Evolutionary conservation across 1,284 basidiomycete genomes (phyloP), one percentile per base, ranked within the genome.

Genomic region (Sporisorium exsertum): DNA sequence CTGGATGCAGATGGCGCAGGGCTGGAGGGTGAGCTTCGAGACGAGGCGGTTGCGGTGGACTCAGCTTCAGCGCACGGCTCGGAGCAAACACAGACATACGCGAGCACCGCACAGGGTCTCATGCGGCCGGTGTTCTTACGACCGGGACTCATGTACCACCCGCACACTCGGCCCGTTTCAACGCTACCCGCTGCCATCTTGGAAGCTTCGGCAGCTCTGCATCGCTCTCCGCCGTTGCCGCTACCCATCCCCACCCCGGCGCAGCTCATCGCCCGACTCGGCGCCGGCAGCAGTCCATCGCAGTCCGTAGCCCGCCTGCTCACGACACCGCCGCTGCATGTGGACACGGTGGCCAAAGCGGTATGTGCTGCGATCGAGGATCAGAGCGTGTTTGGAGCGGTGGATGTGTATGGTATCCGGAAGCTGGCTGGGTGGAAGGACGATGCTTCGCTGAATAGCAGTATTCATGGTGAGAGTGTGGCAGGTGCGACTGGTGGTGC

Each of bases 301-400:
- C 88, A 91, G 40, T 91, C 93, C 1, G 87, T 97, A 33, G 91
- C 93, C 5, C 91, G 92, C 62, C 91, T 92, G 24, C 86, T 96
- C 66, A 90, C 89, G 13, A 92, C 92, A 58, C 93, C 92, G 27
- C 95, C 97, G 0, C 91, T 99, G 52, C 96, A 99, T 83, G 94
- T 97, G 27, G 96, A 99, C 81, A 94, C 96, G 68, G 94, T 99
- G 42, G 96, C 92, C 1, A 91, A 92, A 79, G 94, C 95, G 0
- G 90, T 94, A 10, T 91, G 91, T 72, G 86, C 74, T 2, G 81
- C 87, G 5, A 86, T 92, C 59, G 86, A 84, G 65, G 74, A 70
- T 53, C 86, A 86, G 4, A 64, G 43, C 32, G 59, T 78, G 8
- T 55, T 60, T 20, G 82, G 82, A 9, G 49, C 72, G 29, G 60